Evolutionary conservation across 495 filamentous ascomycete genomes (phyloP).

Genomic region (Glarea lozoyensis): DNA sequence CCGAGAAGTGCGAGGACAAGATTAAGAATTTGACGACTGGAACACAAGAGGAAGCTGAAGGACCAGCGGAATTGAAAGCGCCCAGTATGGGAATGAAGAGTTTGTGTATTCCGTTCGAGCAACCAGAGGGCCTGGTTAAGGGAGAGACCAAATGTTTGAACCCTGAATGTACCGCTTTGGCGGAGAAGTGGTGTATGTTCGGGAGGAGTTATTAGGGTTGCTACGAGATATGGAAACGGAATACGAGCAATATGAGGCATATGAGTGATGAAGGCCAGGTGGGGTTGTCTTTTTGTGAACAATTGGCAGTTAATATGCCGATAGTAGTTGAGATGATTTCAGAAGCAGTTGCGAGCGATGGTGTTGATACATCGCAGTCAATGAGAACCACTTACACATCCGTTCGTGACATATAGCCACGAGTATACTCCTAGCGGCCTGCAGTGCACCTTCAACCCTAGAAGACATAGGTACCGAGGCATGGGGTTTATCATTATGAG

Average conservation of each 20-base stretch:
- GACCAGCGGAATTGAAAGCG: slow-evolving; percentile 66
- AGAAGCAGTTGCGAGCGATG: too few relatives aligned
- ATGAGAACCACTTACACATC: too few relatives aligned
- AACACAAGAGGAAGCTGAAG: slow-evolving; percentile 56
- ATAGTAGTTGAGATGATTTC: too few relatives aligned
- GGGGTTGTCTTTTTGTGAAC: not conserved
- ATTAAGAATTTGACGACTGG: slow-evolving; percentile 85
- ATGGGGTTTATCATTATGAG: not conserved
- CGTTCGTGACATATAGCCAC: too few relatives aligned
- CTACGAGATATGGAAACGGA: not conserved
- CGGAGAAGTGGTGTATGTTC: slow-evolving; percentile 82
- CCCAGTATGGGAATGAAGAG: slow-evolving; percentile 97
- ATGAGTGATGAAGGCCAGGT: slow-evolving; percentile 3
- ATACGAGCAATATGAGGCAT: not conserved
- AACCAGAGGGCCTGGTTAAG: slow-evolving; percentile 68
- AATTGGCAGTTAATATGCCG: too few relatives aligned
- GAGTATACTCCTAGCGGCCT: too few relatives aligned
- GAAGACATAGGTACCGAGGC: too few relatives aligned
- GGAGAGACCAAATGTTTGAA: slow-evolving; percentile 85
- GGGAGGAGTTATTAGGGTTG: slow-evolving; percentile 51
- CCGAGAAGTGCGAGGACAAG: slow-evolving; percentile 78
- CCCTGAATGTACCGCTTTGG: slow-evolving; percentile 65
- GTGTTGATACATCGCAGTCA: too few relatives aligned
- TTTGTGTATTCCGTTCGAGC: slow-evolving; percentile 95
- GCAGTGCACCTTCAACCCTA: too few relatives aligned